phyloP scores from a whole-genome alignment of 805 yeast species.

The Candida sphagnicola region DNA sequence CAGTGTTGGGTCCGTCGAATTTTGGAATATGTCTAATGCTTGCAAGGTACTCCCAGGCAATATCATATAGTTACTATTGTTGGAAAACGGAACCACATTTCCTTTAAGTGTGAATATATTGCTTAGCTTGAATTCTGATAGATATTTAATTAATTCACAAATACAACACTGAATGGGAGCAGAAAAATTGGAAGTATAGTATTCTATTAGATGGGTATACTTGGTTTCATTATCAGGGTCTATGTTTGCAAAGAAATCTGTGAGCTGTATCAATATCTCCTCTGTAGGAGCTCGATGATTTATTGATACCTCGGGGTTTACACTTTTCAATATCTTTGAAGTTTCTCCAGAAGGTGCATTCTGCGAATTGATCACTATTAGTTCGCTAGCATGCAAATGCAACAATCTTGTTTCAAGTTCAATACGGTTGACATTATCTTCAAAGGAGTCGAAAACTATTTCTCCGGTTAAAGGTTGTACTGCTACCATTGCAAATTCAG shows the following conservation, averaged over 20 bases:
- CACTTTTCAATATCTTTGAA: constrained; percentile 6
- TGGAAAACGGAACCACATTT: constrained; percentile 50
- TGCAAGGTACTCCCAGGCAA: constrained; percentile 63
- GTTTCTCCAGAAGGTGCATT: constrained; percentile 27
- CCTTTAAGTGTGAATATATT: constrained; percentile 49
- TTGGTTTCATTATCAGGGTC: constrained; percentile 11
- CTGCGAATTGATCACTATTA: constrained; percentile 37
- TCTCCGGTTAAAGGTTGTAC: constrained; percentile 75
- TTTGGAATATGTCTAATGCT: constrained; percentile 71
- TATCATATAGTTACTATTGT: constrained; percentile 46
- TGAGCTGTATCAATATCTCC: constrained; percentile 9
- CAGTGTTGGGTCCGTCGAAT: constrained; percentile 49
- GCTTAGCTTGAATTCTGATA: constrained; percentile 61
- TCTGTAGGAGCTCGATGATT: constrained; percentile 4
- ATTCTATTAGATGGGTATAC: constrained; percentile 17
- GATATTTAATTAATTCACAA: constrained; percentile 46
- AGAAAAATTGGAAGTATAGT: constrained; percentile 18
- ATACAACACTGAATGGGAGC: constrained; percentile 32
- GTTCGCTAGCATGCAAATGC: constrained; percentile 76
- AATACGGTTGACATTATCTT: constrained; percentile 52
- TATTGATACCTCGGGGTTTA: constrained; percentile 10
- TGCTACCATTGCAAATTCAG: constrained; percentile 48
- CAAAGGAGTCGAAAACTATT: constrained; percentile 65
- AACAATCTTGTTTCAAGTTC: constrained; percentile 71
- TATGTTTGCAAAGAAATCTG: constrained; percentile 22